phyloP scores from a whole-genome alignment of 257 asterid genomes.

The Coffea eugenioides region DNA sequence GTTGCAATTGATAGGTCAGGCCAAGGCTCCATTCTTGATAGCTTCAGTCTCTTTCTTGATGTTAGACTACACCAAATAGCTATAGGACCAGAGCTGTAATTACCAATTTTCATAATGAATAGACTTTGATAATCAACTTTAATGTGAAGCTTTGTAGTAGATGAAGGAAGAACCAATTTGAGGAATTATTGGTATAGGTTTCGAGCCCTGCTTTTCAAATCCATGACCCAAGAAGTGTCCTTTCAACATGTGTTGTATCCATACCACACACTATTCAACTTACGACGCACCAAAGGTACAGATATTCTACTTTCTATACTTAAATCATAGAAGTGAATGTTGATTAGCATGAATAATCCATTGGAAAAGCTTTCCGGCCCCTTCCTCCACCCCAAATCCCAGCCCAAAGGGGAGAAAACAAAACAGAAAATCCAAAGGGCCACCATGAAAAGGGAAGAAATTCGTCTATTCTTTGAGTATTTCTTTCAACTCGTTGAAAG shows the following conservation, averaged over 20 bases:
- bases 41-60: constrained; percentile 17
- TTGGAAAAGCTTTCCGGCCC: too few relatives aligned
- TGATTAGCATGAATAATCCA: too few relatives aligned
- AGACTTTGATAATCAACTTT: not conserved
- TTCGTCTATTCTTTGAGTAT: too few relatives aligned
- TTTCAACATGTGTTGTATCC: not conserved
- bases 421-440: too few relatives aligned
- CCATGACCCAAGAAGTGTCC: not conserved
- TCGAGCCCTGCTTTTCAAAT: not conserved
- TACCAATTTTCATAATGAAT: constrained; percentile 1
- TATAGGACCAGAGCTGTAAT: constrained; percentile 13
- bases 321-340: too few relatives aligned
- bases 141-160: not conserved
- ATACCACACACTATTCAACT: not conserved
- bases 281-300: too few relatives aligned
- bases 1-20: constrained; percentile 1
- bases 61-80: constrained; percentile 9
- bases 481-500: too few relatives aligned
- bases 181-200: not conserved
- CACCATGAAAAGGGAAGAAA: too few relatives aligned
- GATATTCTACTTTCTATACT: too few relatives aligned
- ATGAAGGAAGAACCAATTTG: not conserved
- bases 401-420: too few relatives aligned
- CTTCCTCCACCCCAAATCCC: too few relatives aligned
- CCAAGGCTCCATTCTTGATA: not conserved